Base-by-base conservation (phyloP, 176 grass and related monocot genomes). In the Triticum timopheevii region DNA sequence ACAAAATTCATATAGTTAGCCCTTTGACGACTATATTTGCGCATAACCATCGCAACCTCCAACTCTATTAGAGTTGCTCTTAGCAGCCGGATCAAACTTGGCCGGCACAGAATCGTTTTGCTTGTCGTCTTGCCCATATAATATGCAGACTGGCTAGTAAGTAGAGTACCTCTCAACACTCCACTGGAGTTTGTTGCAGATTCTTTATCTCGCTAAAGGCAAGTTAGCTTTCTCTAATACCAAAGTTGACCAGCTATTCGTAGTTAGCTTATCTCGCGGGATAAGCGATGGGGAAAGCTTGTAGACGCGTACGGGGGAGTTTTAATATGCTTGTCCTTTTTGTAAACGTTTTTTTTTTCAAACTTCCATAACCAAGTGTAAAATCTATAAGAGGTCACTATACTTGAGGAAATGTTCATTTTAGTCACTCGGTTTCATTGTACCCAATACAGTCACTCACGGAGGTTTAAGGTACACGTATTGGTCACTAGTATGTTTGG, bases 41-140 rank as follows among this genome's bases (percentile, higher is more conserved):
- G 13, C 47, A 50, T 15, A 49, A 15, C 45, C 45, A 49, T 49
- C 45, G 4, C 45, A 49, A 50, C 13, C 47, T 50, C 13, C 47
- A 50, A 50, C 47, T 50, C 47, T 16, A 16, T 15, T 50, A 50
- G 13, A 50, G 47, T 50, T 50, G 47, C 47, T 50, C 47, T 73
- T 73, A 42, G 71, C 40, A 47, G 71, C 71, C 71, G 40, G 71
- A 74, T 74, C 71, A 74, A 42, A 47, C 23, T 74, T 7, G 44
- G 71, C 23, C 24, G 71, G 23, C 40, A 47, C 6, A 74, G 13
- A 47, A 74, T 74, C 40, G 13, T 39, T 11, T 3, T 74, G 11
- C 13, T 74, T 47, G 71, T 74, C 71, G 71, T 74, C 0, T 47
- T 74, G 71, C 40, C 4, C 11, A 27, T 47, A 47, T 74, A 74